Evolutionary conservation across 179 eudicot species (phyloP), one percentile per base, ranked within the genome.

Genomic region (Carnegiea gigantea): DNA sequence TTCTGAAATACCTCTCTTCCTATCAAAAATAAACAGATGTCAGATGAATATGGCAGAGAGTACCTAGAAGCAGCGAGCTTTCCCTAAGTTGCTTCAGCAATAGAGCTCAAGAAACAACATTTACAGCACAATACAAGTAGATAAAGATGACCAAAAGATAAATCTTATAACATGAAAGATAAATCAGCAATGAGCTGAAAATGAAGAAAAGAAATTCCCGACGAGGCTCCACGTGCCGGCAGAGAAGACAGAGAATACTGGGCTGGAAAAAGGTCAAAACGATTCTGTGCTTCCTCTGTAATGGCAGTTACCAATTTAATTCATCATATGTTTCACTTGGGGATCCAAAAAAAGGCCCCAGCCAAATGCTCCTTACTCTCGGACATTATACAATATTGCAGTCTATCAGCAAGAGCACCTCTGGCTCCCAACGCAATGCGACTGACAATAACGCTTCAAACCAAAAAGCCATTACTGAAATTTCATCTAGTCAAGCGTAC

Each of bases 1-100:
- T 81, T 76, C 49, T 23, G 33, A 81, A 81, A 81, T 81, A 76
- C 79, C 83, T 81, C 21, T 5, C 44, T 65, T 30, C 2, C 2
- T 81, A n/a, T n/a, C n/a, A n/a, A n/a, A n/a, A n/a, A n/a, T n/a
- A n/a, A n/a, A n/a, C n/a, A 51, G 57, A 17, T 40, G 44, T 40
- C 44, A 51, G 57, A 2, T 51, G 57, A 12, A 51, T 51, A 51
- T 51, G 57, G 57, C 14, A 51, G 0, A 51, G 57, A 17, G 57
- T 51, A 51, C 18, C 9, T 17, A 62, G 21, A 24, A 62, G 13
- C 26, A 62, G 10, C 30, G 10, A 62, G 17, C 62, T 13, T 62
- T 23, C 6, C 28, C 68, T 10, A 62, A 23, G 13, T 24, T 62
- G 68, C 68, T 62, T 62, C 68, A 62, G 21, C 13, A 62, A 62